phyloP scores from a whole-genome alignment of 129 eudicot genomes.

The Flaveria ramosissima region DNA sequence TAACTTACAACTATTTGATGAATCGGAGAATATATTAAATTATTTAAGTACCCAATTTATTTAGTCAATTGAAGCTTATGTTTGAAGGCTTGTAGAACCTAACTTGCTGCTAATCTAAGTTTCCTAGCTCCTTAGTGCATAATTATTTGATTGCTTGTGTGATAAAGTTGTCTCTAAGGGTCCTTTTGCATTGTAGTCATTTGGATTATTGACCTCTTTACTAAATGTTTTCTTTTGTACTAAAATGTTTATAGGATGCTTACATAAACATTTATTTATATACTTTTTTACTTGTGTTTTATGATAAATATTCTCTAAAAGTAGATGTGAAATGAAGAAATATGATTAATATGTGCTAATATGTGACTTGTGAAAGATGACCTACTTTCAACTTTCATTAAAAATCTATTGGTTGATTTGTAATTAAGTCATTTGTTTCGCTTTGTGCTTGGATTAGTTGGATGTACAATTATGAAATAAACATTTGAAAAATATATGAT shows the following conservation, averaged over 20 bases:
- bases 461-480: not conserved
- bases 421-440: not conserved
- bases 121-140: constrained; percentile 24
- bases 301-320: not conserved
- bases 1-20: not conserved
- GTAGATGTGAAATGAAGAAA: not conserved
- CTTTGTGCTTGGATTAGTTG: not conserved
- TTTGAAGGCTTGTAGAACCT: constrained; percentile 26
- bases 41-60: not conserved
- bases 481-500: not conserved
- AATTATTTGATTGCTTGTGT: constrained; percentile 29
- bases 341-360: not conserved
- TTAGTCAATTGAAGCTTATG: constrained; percentile 28
- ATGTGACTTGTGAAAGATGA: constrained; percentile 3
- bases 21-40: not conserved
- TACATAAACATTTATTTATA: not conserved
- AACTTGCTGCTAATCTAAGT: constrained; percentile 42
- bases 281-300: not conserved
- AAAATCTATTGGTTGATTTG: not conserved
- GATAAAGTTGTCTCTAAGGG: constrained; percentile 16
- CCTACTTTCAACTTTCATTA: constrained; percentile 4
- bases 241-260: not conserved
- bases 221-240: not conserved
- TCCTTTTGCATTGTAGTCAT: constrained; percentile 3
- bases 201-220: not conserved